Evolutionary conservation across 768 basidiomycete species (phyloP), one percentile per base, ranked within the genome.

Genomic region (Auriscalpium vulgare): DNA sequence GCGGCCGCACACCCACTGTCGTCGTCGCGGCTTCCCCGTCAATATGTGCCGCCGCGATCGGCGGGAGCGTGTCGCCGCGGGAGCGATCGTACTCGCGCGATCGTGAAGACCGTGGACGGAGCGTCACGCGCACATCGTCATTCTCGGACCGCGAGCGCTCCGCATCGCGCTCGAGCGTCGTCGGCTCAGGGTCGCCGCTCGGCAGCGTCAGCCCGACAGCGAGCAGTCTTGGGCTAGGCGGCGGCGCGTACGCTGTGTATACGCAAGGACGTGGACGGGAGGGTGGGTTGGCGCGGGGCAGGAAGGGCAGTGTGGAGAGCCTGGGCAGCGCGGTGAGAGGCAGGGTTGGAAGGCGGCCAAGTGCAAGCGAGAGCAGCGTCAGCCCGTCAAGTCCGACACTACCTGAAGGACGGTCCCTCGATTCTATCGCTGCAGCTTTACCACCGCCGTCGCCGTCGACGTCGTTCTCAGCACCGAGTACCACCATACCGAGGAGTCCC

Each of bases 121-220:
- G 82, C 44, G 71, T 71, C 50, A 75, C 81, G 17, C 77, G 82
- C 40, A 78, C 77, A 7, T 73, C 81, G 14, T 79, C 82, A 1
- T 81, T 80, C 34, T 74, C 79, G 29, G 70, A 76, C 46, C 80
- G 78, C 51, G 82, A 82, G 38, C 66, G 66, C 29, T 75, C 76
- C 19, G 68, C 68, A 36, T 74, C 72, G 44, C 69, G 66, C 48
- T 66, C 68, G 43, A 29, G 23, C 23, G 23, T 29, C 23, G 23
- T 29, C 23, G 75, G 76, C 50, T 56, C 64, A 10, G 61, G 70
- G 55, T 72, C 71, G 43, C 71, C 71, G 9, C 55, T 72, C 29
- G 71, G 69, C 47, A 69, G 68, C 58, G 66, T 71, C 8, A 71
- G 69, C 19, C 70, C 70, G n/a, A 67, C 68, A 9, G 68, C 68